Evolutionary conservation across 306 rosid genomes (phyloP).

Genomic region (Cercis canadensis): DNA sequence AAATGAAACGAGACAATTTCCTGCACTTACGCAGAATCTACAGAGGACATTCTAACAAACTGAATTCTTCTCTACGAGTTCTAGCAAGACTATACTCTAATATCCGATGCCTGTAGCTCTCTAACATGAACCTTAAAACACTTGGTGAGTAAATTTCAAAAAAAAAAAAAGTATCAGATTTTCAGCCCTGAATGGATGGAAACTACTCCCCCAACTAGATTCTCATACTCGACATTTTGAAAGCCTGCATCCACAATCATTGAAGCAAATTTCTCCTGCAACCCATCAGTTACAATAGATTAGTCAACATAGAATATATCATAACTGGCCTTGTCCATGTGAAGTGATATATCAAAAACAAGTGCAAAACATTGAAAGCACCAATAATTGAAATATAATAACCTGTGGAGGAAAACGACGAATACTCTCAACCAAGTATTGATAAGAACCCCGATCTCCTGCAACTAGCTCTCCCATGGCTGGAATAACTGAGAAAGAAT

Average conservation of each 20-base stretch:
- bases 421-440: slow-evolving; percentile 94
- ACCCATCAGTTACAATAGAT: slow-evolving; percentile 38
- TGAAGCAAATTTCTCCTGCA: slow-evolving; percentile 83
- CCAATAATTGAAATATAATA: slow-evolving; percentile 31
- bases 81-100: slow-evolving; percentile 8
- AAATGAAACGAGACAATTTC: background rate
- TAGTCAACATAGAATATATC: background rate
- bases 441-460: slow-evolving; percentile 88
- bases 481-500: slow-evolving; percentile 86
- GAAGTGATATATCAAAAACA: slow-evolving; percentile 20
- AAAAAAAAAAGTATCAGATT: slow-evolving; percentile 40
- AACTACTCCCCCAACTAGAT: slow-evolving; percentile 93
- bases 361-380: slow-evolving; percentile 13
- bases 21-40: slow-evolving; percentile 16
- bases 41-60: slow-evolving; percentile 18
- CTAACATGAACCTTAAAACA: slow-evolving; percentile 31
- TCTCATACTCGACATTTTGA: slow-evolving; percentile 88
- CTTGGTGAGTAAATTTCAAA: background rate
- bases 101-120: background rate
- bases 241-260: slow-evolving; percentile 90
- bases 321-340: too few relatives aligned
- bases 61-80: slow-evolving; percentile 20
- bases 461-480: slow-evolving; percentile 82
- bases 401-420: slow-evolving; percentile 93
- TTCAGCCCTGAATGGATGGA: slow-evolving; percentile 90